Percentiles rank a stretch among this genome's conserved stretches.
Conservation (phyloP, 371 early-diverging fungal species). For the Mortierella sp. region DNA sequence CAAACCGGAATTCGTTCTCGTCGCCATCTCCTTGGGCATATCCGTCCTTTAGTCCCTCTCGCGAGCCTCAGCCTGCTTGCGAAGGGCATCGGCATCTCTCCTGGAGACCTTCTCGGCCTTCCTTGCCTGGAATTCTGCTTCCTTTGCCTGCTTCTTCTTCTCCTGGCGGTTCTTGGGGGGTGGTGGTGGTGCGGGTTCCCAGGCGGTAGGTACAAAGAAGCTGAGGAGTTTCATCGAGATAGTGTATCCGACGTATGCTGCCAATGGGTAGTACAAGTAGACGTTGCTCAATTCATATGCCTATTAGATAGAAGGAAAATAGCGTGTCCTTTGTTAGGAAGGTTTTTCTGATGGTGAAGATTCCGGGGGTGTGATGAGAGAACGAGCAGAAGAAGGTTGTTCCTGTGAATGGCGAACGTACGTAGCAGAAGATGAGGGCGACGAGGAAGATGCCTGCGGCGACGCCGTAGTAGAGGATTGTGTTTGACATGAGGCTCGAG, state of each 20-base stretch:
- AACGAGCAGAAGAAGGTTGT: too few species aligned
- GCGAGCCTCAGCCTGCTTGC: conserved; percentile 45
- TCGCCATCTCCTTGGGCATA: background rate
- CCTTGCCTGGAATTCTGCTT: conserved; percentile 32
- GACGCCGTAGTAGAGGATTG: conserved; percentile 28
- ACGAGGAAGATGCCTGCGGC: conserved; percentile 39
- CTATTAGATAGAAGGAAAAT: background rate
- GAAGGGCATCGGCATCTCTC: conserved; percentile 46
- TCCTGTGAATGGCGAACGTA: conserved; percentile 19
- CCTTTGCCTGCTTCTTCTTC: conserved; percentile 50
- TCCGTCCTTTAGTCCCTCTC: conserved; percentile 3
- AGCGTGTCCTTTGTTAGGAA: background rate
- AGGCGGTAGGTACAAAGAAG: conserved; percentile 41
- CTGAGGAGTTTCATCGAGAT: conserved; percentile 31
- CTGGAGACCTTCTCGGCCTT: conserved; percentile 28
- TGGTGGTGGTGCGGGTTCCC: conserved; percentile 41
- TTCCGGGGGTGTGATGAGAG: background rate
- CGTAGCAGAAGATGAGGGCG: conserved; percentile 52
- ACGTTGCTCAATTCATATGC: conserved; percentile 44
- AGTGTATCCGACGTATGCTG: conserved; percentile 28
- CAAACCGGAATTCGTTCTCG: background rate
- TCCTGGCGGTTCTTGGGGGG: conserved; percentile 49
- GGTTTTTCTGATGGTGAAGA: background rate
- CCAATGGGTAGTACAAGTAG: conserved; percentile 43
- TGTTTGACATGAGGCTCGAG: conserved; percentile 31